Percentiles rank a stretch among this genome's conserved stretches.
Evolutionary conservation across 2,329 filamentous ascomycete species (phyloP).

Genomic region (Aspergillus glaucus): DNA sequence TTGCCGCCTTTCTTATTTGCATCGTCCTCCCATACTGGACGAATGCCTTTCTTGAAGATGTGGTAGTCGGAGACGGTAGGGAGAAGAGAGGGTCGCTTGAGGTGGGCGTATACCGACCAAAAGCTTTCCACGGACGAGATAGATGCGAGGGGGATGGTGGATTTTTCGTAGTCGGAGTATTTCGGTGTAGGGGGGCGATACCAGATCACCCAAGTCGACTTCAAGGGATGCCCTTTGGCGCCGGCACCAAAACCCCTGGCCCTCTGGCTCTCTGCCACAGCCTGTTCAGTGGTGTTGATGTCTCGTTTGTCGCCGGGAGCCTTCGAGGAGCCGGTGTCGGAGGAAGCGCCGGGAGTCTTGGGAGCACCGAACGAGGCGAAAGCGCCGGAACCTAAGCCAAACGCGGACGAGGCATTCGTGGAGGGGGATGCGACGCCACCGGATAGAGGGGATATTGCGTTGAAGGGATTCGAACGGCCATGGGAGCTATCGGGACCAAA

Average conservation of each 20-base stretch:
- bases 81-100: slow-evolving; percentile 80
- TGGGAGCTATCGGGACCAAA: slow-evolving; percentile 69
- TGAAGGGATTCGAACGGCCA: slow-evolving; percentile 71
- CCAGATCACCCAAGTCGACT: slow-evolving; percentile 92
- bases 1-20: slow-evolving; percentile 95
- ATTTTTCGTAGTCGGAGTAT: slow-evolving; percentile 97
- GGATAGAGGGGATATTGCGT: slow-evolving; percentile 63
- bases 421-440: slow-evolving; percentile 68
- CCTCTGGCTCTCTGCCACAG: slow-evolving; percentile 18
- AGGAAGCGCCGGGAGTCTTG: slow-evolving; percentile 73
- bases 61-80: slow-evolving; percentile 96
- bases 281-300: slow-evolving; percentile 24
- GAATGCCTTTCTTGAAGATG: slow-evolving; percentile 92
- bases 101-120: slow-evolving; percentile 78
- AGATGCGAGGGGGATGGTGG: slow-evolving; percentile 75
- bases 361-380: slow-evolving; percentile 96
- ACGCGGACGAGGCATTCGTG: slow-evolving; percentile 73
- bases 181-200: slow-evolving; percentile 95
- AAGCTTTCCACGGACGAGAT: slow-evolving; percentile 84
- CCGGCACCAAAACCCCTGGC: slow-evolving; percentile 39
- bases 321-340: slow-evolving; percentile 63
- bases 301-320: slow-evolving; percentile 60
- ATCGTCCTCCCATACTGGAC: slow-evolving; percentile 97
- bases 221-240: slow-evolving; percentile 55
- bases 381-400: slow-evolving; percentile 87